A percentile compares a stretch with the other conserved stretches of the same genome.
phyloP scores from a whole-genome alignment of 805 yeast species.

The Candida anglica region DNA sequence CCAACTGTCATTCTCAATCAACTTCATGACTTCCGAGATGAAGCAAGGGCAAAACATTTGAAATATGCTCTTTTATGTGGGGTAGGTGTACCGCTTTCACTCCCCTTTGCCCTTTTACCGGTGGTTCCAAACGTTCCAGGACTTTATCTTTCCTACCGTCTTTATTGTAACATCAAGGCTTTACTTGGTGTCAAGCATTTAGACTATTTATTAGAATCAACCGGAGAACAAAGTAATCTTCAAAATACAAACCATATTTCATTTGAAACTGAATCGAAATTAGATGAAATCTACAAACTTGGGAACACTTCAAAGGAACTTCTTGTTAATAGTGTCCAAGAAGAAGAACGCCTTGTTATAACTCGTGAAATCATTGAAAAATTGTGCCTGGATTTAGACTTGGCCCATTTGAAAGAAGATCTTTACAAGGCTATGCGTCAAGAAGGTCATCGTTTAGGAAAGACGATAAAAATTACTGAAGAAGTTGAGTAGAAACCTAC shows the following conservation, averaged over 20 bases:
- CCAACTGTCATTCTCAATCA: slow-evolving; percentile 32
- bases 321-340: slow-evolving; percentile 8
- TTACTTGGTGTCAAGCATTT: slow-evolving; percentile 69
- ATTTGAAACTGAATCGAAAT: slow-evolving; percentile 10
- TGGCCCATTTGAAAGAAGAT: slow-evolving; percentile 41
- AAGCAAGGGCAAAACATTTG: slow-evolving; percentile 49
- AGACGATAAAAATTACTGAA: slow-evolving; percentile 12
- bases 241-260: slow-evolving; percentile 17
- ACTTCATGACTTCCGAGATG: slow-evolving; percentile 37
- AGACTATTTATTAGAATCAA: slow-evolving; percentile 45
- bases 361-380: slow-evolving; percentile 42
- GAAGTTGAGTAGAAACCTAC: slow-evolving; percentile 10
- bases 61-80: slow-evolving; percentile 52
- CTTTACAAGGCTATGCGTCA: slow-evolving; percentile 52
- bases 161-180: slow-evolving; percentile 83
- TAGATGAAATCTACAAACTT: slow-evolving; percentile 16
- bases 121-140: slow-evolving; percentile 93
- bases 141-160: slow-evolving; percentile 73
- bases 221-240: background rate
- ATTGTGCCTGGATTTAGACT: slow-evolving; percentile 42
- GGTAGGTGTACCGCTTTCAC: slow-evolving; percentile 65
- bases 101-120: slow-evolving; percentile 80
- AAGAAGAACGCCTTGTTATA: slow-evolving; percentile 37
- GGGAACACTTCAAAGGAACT: slow-evolving; percentile 6
- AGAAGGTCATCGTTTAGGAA: slow-evolving; percentile 34